A percentile compares a stretch with the other conserved stretches of the same genome.
These are phyloP conservation scores for Epichloe festucae DNA, from an alignment of 2,329 filamentous ascomycete genomes.

Conservation along the genomic window DNA sequence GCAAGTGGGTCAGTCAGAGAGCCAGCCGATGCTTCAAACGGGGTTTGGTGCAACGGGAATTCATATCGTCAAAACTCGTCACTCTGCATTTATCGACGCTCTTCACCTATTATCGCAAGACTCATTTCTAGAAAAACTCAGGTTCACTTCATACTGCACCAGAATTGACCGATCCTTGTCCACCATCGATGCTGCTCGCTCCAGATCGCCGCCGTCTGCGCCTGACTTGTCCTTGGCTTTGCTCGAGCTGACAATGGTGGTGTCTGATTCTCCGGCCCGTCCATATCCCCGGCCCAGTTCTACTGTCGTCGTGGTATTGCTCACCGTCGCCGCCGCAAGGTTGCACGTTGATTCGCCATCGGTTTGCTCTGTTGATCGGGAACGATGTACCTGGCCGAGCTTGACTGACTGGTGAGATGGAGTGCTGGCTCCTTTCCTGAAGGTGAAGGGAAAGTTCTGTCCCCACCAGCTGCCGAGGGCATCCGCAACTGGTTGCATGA, in stretches of 20 bases:
- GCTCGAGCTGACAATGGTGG: background rate
- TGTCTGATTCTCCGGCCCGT: background rate
- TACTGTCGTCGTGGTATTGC: background rate
- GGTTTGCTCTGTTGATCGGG: background rate
- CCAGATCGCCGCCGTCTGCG: background rate
- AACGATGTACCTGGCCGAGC: background rate
- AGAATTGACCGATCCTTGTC: background rate
- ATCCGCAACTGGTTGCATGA: conserved; percentile 3
- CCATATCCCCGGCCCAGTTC: background rate
- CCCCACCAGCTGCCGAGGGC: conserved; percentile 4
- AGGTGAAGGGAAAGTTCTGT: conserved; percentile 3
- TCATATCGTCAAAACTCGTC: background rate
- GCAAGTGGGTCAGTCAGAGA: too few species aligned
- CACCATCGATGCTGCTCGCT: background rate
- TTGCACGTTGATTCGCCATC: background rate
- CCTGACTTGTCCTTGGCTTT: background rate
- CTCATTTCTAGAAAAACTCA: background rate
- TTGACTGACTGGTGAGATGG: background rate
- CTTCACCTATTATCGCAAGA: background rate
- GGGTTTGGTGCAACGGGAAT: too few species aligned
- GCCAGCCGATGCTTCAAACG: too few species aligned
- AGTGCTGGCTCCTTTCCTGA: background rate
- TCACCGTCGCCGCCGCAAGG: background rate
- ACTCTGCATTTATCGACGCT: background rate
- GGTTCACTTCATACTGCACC: conserved; percentile 1